These are phyloP conservation scores for Euphrasia arctica DNA, from an alignment of 305 asterid genomes.

Conservation along the genomic window DNA sequence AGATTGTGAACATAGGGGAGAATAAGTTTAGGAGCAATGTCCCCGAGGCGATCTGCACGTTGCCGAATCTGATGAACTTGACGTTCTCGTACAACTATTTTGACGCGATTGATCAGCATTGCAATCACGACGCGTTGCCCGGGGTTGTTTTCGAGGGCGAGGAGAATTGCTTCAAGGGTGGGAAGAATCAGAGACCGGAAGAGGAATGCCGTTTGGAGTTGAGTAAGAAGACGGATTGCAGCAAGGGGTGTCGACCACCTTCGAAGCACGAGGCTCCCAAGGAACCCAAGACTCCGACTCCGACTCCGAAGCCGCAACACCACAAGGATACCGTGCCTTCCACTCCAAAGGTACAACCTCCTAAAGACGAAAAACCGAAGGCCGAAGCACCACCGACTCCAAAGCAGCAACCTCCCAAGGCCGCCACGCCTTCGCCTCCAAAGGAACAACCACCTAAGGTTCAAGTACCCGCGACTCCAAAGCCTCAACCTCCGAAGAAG, in stretches of 20 bases:
- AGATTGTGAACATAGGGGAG: conserved; percentile 41
- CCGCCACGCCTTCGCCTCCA: too few species aligned
- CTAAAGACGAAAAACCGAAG: not conserved
- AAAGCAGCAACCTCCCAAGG: too few species aligned
- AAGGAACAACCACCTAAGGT: too few species aligned
- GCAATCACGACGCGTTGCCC: conserved; percentile 28
- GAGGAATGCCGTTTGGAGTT: conserved; percentile 40
- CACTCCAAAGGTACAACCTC: not conserved
- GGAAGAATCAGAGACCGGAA: conserved; percentile 37
- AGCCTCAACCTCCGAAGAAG: too few species aligned
- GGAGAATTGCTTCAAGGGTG: conserved; percentile 47
- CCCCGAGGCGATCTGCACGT: conserved; percentile 47
- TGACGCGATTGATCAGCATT: conserved; percentile 46
- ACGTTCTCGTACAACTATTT: conserved; percentile 53
- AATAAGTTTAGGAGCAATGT: conserved; percentile 57
- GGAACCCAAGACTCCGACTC: conserved; percentile 2
- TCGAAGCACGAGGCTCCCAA: too few species aligned
- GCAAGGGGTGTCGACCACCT: conserved; percentile 25
- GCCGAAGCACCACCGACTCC: too few species aligned
- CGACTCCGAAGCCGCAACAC: conserved; percentile 6
- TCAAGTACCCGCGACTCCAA: too few species aligned
- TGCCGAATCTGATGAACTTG: conserved; percentile 47
- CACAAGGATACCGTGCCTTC: not conserved
- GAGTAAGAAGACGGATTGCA: conserved; percentile 51
- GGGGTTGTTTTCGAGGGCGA: conserved; percentile 33